Base-by-base conservation (phyloP, 352 stramenopile species). In the Phytophthora tentaculata region DNA sequence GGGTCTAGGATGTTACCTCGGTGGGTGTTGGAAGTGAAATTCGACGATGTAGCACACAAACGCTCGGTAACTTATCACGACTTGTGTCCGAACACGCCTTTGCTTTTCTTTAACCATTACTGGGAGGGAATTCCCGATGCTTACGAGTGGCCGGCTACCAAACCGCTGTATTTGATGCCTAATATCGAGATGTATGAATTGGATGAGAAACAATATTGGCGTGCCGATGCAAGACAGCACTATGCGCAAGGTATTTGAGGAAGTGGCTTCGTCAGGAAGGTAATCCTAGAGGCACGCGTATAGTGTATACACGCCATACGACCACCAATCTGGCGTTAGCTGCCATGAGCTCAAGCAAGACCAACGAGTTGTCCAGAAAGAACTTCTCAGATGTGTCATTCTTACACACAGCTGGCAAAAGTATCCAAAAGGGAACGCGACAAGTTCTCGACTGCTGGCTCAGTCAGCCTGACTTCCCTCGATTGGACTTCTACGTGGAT, bases 181-280 rank as follows among this genome's bases (percentile, higher is more conserved):
- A 86, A 86, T n/a, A 79, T 86, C 23, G 77, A 90, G 64, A 90
- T n/a, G 81, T 81, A 81, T 66, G 81, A 89, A 55, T 55, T 88
- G 2, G 53, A 68, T 14, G 67, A 61, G 17, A 51, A 76, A 17
- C 75, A 85, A 37, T 80, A 79, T 50, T 84, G 72, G 74, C 37
- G 67, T 4, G 72, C 69, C 19, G 79, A 89, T 32, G 68, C 83
- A 87, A 88, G 55, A 92, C 81, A 0, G 55, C 54, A 22, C 45
- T 86, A 7, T 89, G 79, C 35, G 64, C 63, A 2, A 56, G 61
- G 14, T 79, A 82, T 26, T 20, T 90, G 14, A 44, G 26, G 8
- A 67, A 77, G 44, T 93, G 84, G n/a, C n/a, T n/a, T n/a, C n/a
- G n/a, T n/a, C n/a, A n/a, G n/a, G 65, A 91, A 19, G 79, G 81